These are phyloP conservation scores for Fusarium clavum DNA, from an alignment of 2,329 filamentous ascomycete genomes.

Conservation along the genomic window DNA sequence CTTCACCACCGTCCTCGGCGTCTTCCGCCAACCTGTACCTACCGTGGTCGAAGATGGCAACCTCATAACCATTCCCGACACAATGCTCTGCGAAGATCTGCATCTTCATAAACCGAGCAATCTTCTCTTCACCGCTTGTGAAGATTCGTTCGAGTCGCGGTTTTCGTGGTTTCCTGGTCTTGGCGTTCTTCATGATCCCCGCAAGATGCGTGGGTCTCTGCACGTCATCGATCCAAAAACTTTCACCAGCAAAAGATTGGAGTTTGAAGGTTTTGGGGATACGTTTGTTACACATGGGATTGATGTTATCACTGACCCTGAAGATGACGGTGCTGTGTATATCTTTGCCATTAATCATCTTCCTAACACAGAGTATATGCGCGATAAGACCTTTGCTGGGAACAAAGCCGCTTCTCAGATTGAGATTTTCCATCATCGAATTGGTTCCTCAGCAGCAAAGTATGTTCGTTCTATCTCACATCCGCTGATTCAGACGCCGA, in stretches of 20 bases:
- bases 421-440: slow-evolving; percentile 67
- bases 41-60: slow-evolving; percentile 37
- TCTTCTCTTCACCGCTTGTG: slow-evolving; percentile 67
- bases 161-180: slow-evolving; percentile 66
- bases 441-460: slow-evolving; percentile 55
- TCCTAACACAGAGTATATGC: slow-evolving; percentile 58
- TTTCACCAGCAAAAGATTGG: slow-evolving; percentile 46
- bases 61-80: slow-evolving; percentile 61
- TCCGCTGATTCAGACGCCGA: slow-evolving; percentile 66
- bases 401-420: slow-evolving; percentile 62
- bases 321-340: slow-evolving; percentile 59
- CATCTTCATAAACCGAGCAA: slow-evolving; percentile 64
- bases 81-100: slow-evolving; percentile 69
- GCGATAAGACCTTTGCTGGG: slow-evolving; percentile 34
- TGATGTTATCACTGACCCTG: slow-evolving; percentile 65
- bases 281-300: slow-evolving; percentile 71
- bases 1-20: slow-evolving; percentile 41
- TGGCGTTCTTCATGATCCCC: slow-evolving; percentile 55
- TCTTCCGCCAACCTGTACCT: slow-evolving; percentile 43
- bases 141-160: slow-evolving; percentile 56
- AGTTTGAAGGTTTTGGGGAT: slow-evolving; percentile 62
- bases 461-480: slow-evolving; percentile 63
- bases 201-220: slow-evolving; percentile 57
- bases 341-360: slow-evolving; percentile 71
- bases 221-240: slow-evolving; percentile 64